Percentiles rank a stretch among this genome's conserved stretches.
Conservation (phyloP, 208 protist species). For the Kentomonas sorsogonicus region DNA sequence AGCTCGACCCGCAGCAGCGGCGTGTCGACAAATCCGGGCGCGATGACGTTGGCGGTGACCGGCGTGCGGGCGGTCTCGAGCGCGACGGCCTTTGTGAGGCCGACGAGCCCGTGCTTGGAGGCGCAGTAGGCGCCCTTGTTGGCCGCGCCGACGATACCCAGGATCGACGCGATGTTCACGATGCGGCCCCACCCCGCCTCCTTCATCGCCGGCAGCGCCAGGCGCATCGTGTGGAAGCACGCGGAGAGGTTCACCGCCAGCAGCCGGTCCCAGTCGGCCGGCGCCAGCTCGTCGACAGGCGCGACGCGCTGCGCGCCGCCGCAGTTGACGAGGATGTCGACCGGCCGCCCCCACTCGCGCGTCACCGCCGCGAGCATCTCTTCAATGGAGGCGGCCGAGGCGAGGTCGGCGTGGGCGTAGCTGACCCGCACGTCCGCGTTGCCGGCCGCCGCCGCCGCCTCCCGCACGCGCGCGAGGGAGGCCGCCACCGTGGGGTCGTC, state of each 20-base stretch:
- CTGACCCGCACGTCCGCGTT: conserved; percentile 18
- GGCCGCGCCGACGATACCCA: conserved; percentile 29
- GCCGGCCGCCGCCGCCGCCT: conserved; percentile 13
- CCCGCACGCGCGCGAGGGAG: conserved; percentile 7
- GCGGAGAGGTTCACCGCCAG: conserved; percentile 38
- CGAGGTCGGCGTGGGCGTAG: conserved; percentile 14
- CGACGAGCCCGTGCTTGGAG: conserved; percentile 50
- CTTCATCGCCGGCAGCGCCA: conserved; percentile 33
- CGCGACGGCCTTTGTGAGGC: conserved; percentile 47
- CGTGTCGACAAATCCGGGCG: conserved; percentile 38
- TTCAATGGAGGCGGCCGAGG: conserved; percentile 11
- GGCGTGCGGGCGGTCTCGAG: conserved; percentile 25
- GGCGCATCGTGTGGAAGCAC: conserved; percentile 30
- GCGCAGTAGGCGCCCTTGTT: conserved; percentile 47
- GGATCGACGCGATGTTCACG: conserved; percentile 42
- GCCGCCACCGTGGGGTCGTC: no score
- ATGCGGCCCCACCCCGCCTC: conserved; percentile 31
- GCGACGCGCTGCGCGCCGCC: conserved; percentile 47
- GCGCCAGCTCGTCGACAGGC: conserved; percentile 22
- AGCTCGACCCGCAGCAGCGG: conserved; percentile 43
- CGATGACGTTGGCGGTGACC: conserved; percentile 45
- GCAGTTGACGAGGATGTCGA: conserved; percentile 56
- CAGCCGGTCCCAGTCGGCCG: conserved; percentile 35
- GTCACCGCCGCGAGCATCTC: conserved; percentile 16
- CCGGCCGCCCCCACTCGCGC: conserved; percentile 15